Conservation (phyloP, 768 basidiomycete species). For the Paxillus ammoniavirescens region DNA sequence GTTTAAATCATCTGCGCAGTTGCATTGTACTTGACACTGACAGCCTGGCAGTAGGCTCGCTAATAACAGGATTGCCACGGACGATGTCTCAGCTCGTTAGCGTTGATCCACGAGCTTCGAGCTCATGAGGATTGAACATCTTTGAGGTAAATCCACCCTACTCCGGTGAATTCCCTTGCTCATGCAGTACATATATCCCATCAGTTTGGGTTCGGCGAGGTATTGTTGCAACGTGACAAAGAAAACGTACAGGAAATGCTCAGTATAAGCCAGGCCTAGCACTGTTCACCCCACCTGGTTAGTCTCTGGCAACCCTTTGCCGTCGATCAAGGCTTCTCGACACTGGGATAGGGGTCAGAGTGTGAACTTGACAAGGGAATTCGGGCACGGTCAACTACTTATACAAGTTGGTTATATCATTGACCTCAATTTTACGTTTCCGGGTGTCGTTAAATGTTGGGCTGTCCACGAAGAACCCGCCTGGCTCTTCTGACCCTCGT, state of each 20-base stretch:
- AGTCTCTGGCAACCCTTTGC: no score
- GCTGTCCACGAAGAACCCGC: no score
- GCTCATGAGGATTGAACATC: neutral
- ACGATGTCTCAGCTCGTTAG: constrained; percentile 22
- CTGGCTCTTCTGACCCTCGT: no score
- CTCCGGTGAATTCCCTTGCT: constrained; percentile 66
- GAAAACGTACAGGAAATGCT: constrained; percentile 23
- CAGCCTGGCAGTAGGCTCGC: constrained; percentile 9
- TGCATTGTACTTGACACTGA: constrained; percentile 28
- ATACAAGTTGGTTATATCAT: no score
- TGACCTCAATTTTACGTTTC: no score
- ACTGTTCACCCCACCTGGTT: no score
- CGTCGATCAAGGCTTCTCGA: no score
- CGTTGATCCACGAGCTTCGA: constrained; percentile 3
- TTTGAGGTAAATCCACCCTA: constrained; percentile 24
- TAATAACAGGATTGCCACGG: constrained; percentile 27
- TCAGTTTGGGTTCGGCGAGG: constrained; percentile 53
- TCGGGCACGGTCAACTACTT: no score
- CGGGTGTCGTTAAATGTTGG: no score
- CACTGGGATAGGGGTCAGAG: no score
- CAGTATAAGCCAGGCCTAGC: no score
- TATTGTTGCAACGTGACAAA: constrained; percentile 51
- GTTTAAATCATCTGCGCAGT: constrained; percentile 31
- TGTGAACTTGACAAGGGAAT: no score
- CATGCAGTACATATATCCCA: constrained; percentile 44